A percentile compares a stretch with the other conserved stretches of the same genome.
Evolutionary conservation across 2,329 filamentous ascomycete genomes (phyloP).

Genomic region (Epichloe baconii): DNA sequence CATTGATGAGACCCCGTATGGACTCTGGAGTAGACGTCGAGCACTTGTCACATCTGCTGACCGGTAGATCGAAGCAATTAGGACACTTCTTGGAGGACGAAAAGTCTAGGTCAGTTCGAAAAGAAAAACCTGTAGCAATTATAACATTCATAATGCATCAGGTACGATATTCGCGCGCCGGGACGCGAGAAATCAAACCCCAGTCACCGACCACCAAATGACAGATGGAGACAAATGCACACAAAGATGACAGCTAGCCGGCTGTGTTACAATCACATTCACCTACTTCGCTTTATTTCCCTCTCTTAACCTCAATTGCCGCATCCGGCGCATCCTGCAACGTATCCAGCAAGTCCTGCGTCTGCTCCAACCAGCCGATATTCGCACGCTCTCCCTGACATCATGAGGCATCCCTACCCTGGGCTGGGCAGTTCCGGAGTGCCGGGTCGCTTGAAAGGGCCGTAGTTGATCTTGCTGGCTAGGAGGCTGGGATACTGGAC

Average conservation of each 20-base stretch:
- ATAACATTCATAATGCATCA: too few species aligned
- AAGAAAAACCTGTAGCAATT: too few species aligned
- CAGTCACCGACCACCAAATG: too few species aligned
- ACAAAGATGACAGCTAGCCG: too few species aligned
- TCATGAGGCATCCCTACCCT: slow-evolving; percentile 42
- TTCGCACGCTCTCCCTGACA: slow-evolving; percentile 27
- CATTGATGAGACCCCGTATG: not conserved
- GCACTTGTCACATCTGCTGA: not conserved
- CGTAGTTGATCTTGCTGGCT: slow-evolving; percentile 18
- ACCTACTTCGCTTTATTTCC: not conserved
- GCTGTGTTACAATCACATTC: not conserved
- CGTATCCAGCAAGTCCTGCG: slow-evolving; percentile 27
- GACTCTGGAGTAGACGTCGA: not conserved
- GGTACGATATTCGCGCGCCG: too few species aligned
- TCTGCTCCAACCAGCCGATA: slow-evolving; percentile 33
- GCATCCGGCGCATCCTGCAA: slow-evolving; percentile 9
- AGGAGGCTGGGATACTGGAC: slow-evolving; percentile 32
- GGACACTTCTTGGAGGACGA: not conserved
- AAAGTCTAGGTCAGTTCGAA: not conserved
- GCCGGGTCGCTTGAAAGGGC: slow-evolving; percentile 22
- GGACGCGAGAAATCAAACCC: too few species aligned
- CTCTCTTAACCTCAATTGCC: slow-evolving; percentile 7
- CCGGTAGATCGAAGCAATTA: not conserved
- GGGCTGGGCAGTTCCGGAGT: slow-evolving; percentile 32
- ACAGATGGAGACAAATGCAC: too few species aligned